These are phyloP conservation scores for Amaranthus palmeri DNA, from an alignment of 148 eudicot species.

Conservation along the genomic window DNA sequence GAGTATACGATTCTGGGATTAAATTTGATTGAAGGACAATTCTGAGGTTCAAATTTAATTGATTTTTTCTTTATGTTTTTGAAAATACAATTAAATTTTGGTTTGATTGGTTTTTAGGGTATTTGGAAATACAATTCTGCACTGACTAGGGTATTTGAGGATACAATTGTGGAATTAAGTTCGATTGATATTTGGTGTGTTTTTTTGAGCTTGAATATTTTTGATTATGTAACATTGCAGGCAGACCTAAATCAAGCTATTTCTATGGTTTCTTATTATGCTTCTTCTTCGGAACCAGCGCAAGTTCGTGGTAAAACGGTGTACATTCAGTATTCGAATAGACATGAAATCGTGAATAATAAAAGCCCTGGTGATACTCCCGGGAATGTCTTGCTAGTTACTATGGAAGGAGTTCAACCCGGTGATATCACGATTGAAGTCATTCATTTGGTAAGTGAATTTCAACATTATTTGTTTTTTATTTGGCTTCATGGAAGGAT, in stretches of 20 bases:
- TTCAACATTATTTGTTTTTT: not conserved
- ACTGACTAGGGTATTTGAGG: too few species aligned
- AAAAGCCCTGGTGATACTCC: conserved; percentile 63
- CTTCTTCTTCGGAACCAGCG: conserved; percentile 70
- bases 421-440: conserved; percentile 72
- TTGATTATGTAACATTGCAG: conserved; percentile 25
- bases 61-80: too few species aligned
- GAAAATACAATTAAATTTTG: too few species aligned
- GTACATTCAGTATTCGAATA: conserved; percentile 65
- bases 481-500: too few species aligned
- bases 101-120: too few species aligned
- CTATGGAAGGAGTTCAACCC: conserved; percentile 75
- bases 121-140: too few species aligned
- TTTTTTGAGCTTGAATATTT: not conserved
- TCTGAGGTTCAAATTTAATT: too few species aligned
- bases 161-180: not conserved
- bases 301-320: conserved; percentile 67
- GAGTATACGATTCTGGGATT: not conserved
- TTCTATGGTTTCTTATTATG: conserved; percentile 61
- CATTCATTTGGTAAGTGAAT: conserved; percentile 61
- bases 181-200: not conserved
- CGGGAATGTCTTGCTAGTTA: conserved; percentile 71
- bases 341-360: conserved; percentile 72
- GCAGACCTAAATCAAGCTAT: conserved; percentile 71
- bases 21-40: not conserved